These are phyloP conservation scores for Porphyrellus cyaneotinctus DNA, from an alignment of 768 basidiomycete genomes.

Conservation along the genomic window DNA sequence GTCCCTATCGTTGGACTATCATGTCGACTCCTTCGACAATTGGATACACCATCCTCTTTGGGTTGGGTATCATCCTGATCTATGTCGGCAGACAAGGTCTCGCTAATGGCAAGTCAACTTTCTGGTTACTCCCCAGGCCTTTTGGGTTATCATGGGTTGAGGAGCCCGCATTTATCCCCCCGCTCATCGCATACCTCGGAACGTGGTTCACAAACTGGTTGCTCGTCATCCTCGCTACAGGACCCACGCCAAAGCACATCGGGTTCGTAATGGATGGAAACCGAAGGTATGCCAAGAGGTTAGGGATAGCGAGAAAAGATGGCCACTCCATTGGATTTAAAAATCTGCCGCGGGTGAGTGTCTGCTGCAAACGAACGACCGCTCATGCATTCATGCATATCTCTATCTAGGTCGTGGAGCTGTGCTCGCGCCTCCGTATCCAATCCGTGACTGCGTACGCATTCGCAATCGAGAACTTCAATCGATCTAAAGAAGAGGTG, in stretches of 20 bases:
- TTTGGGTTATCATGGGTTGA: too few species aligned
- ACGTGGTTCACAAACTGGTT: slow-evolving; percentile 39
- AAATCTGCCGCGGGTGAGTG: slow-evolving; percentile 72
- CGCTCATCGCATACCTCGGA: slow-evolving; percentile 14
- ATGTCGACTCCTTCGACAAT: too few species aligned
- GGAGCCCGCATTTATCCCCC: slow-evolving; percentile 6
- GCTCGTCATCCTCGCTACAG: slow-evolving; percentile 65
- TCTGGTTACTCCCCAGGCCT: too few species aligned
- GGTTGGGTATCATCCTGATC: too few species aligned
- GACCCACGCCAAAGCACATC: slow-evolving; percentile 85
- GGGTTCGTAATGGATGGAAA: slow-evolving; percentile 99
- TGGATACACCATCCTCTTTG: too few species aligned
- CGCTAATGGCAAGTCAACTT: too few species aligned
- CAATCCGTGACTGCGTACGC: slow-evolving; percentile 87
- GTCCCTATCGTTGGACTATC: not conserved
- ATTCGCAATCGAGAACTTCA: slow-evolving; percentile 98
- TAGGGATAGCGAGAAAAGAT: slow-evolving; percentile 57
- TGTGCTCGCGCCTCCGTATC: slow-evolving; percentile 79
- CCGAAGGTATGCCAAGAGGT: slow-evolving; percentile 75
- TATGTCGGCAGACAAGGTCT: too few species aligned
- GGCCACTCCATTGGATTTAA: slow-evolving; percentile 85
- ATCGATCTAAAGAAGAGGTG: slow-evolving; percentile 80
- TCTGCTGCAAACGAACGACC: slow-evolving; percentile 1
- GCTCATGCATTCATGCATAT: not conserved
- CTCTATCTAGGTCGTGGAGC: slow-evolving; percentile 64